Base-by-base conservation (phyloP, 2,329 filamentous ascomycete species). In the Aspergillus novoparasiticus region DNA sequence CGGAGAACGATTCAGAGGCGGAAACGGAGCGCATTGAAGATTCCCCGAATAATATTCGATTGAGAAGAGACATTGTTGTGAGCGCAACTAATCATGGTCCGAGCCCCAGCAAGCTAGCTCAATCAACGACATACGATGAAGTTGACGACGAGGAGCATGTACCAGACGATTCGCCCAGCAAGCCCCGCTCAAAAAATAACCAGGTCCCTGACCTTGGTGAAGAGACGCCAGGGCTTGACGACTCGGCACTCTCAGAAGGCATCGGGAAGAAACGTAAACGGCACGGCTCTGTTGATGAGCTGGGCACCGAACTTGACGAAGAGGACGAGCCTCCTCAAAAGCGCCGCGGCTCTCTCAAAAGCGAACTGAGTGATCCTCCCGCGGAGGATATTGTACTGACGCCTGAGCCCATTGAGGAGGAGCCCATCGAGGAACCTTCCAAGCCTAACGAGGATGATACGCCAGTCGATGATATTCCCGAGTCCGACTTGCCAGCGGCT, bases 1-100 rank as follows among this genome's bases (percentile, higher is more conserved):
- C 88, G 36, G 86, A 89, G 58, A 84, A 85, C 60, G 89, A 91
- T 71, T 90, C 94, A 4, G 94, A 98, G 79, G 94, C 94, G 39
- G 94, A 97, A 80, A 98, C 94, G 1, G 94, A 97, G 80, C 89
- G 95, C 63, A 85, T 99, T 64, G 95, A 95, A 74, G 89, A 91
- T 73, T 96, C 93, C n/a, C 93, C 94, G 21, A 87, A 88, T 66
- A 91, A 84, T 72, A 80, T 85, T 73, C 84, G 88, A 68, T 72
- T 72, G 54, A 84, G 87, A 70, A 84, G 85, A 71, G 86, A 89
- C 70, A 86, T 90, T 11, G 82, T 89, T 50, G 77, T 89, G 66
- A 86, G 84, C 73, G 83, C 84, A 60, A 82, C 84, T 63, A 84
- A 80, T 60, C 72, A 87, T 67, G 88, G 90, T 70, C 86, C 86